Evolutionary conservation across 495 filamentous ascomycete genomes (phyloP).

Genomic region (Penicillium dipodomyicola): DNA sequence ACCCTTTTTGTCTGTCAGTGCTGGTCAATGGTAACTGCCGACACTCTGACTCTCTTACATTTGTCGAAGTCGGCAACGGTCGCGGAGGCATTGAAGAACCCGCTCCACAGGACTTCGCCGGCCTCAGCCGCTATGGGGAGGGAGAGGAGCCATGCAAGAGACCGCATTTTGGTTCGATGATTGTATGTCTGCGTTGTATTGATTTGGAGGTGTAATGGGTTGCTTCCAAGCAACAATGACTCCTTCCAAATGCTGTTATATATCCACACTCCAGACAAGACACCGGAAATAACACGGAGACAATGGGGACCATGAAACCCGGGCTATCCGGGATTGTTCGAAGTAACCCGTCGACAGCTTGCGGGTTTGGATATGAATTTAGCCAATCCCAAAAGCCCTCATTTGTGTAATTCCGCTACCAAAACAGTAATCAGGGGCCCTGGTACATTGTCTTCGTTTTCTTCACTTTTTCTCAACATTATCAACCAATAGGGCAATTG

Average conservation of each 20-base stretch:
- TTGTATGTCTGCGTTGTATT: neutral
- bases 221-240: neutral
- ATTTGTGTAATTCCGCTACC: neutral
- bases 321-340: neutral
- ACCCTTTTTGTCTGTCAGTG: slow-evolving; percentile 41
- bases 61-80: slow-evolving; percentile 21
- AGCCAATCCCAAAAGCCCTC: no score
- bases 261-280: neutral
- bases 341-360: neutral
- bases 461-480: neutral
- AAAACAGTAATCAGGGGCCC: neutral
- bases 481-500: neutral
- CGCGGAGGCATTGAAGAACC: slow-evolving; percentile 25
- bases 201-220: neutral
- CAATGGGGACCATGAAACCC: slow-evolving; percentile 1
- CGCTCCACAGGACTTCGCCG: slow-evolving; percentile 30
- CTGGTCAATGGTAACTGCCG: neutral
- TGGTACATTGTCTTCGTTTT: neutral
- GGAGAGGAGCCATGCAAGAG: slow-evolving; percentile 14
- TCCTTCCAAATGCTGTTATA: neutral
- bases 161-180: slow-evolving; percentile 17
- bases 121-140: slow-evolving; percentile 22
- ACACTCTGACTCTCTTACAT: neutral
- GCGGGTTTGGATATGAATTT: neutral
- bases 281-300: slow-evolving; percentile 4